These are phyloP conservation scores for Camelina hispida DNA, from an alignment of 345 rosid genomes.

Conservation along the genomic window DNA sequence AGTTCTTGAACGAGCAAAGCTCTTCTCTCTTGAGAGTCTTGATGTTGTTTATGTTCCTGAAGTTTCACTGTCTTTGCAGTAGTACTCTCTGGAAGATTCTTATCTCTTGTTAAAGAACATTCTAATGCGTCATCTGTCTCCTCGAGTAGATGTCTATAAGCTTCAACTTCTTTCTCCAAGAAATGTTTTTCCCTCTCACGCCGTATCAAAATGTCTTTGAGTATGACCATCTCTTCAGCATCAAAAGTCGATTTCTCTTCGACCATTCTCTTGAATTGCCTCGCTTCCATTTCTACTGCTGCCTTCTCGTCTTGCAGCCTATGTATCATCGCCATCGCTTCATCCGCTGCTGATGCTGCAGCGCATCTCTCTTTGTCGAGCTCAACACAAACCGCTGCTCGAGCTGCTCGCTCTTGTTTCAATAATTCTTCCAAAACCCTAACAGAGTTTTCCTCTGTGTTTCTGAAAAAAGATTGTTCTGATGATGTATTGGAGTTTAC, in stretches of 20 bases:
- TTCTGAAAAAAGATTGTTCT: slow-evolving; percentile 10
- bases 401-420: slow-evolving; percentile 55
- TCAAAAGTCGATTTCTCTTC: slow-evolving; percentile 80
- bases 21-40: slow-evolving; percentile 41
- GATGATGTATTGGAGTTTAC: slow-evolving; percentile 30
- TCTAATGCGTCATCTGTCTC: slow-evolving; percentile 51
- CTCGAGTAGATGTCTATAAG: slow-evolving; percentile 50
- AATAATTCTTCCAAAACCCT: slow-evolving; percentile 50
- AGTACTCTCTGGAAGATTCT: slow-evolving; percentile 14
- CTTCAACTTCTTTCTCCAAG: slow-evolving; percentile 77
- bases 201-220: slow-evolving; percentile 70
- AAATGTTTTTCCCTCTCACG: slow-evolving; percentile 77
- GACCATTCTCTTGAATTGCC: slow-evolving; percentile 75
- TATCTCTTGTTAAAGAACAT: slow-evolving; percentile 26
- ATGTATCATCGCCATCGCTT: slow-evolving; percentile 79
- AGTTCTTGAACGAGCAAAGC: slow-evolving; percentile 54
- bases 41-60: slow-evolving; percentile 26
- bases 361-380: slow-evolving; percentile 81
- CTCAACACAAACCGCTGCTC: slow-evolving; percentile 57
- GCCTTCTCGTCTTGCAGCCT: slow-evolving; percentile 80
- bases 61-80: slow-evolving; percentile 25
- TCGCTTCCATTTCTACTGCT: slow-evolving; percentile 67
- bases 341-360: slow-evolving; percentile 77
- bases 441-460: slow-evolving; percentile 40
- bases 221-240: slow-evolving; percentile 75